A percentile compares a stretch with the other conserved stretches of the same genome.
Conservation (phyloP, 345 rosid genomes). For the Aquilaria yunnanensis region DNA sequence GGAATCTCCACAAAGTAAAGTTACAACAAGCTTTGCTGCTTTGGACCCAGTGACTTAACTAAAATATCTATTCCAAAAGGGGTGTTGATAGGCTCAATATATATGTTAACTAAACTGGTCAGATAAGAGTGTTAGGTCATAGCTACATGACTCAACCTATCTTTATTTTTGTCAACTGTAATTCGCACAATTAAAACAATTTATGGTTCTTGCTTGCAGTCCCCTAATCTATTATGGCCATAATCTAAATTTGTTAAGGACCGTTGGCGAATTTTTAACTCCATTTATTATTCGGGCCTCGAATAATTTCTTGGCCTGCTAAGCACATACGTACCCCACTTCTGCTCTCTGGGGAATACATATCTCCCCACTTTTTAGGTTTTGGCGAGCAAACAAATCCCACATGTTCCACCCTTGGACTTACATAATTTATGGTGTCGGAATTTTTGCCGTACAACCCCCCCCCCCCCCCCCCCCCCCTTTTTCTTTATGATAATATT, state of each 20-base stretch:
- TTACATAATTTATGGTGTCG: conserved; percentile 1
- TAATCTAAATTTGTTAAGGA: background rate
- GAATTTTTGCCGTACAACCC: conserved; percentile 4
- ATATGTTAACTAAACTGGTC: too few species aligned
- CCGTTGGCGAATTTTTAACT: background rate
- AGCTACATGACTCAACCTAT: too few species aligned
- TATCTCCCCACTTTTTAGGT: background rate
- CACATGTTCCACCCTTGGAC: conserved; percentile 1
- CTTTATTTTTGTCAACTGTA: too few species aligned
- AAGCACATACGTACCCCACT: background rate
- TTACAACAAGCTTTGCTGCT: too few species aligned
- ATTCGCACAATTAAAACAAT: too few species aligned
- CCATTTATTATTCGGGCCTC: background rate
- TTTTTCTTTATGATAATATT: background rate
- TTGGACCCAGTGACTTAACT: too few species aligned
- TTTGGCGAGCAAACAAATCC: conserved; percentile 2
- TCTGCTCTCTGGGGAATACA: conserved; percentile 3
- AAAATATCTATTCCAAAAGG: too few species aligned
- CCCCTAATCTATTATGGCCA: background rate
- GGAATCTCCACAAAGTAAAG: too few species aligned
- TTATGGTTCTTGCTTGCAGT: too few species aligned
- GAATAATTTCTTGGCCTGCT: background rate
- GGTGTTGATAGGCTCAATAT: too few species aligned
- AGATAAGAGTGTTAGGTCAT: too few species aligned
- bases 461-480: background rate